Base-by-base conservation (phyloP, 805 yeast genomes). In the Spathaspora gorwiae region DNA sequence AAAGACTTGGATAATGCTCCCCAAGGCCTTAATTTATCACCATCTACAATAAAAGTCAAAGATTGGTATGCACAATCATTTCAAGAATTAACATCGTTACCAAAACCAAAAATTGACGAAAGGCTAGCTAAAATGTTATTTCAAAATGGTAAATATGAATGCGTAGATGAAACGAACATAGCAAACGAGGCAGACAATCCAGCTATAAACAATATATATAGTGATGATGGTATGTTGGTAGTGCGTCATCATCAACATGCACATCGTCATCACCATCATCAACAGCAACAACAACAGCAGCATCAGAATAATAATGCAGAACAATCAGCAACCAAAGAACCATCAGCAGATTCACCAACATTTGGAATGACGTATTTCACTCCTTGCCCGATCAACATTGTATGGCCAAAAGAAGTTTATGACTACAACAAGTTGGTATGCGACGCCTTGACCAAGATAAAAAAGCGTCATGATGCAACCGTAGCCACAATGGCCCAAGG, bases 51-150 rank as follows among this genome's bases (percentile, higher is more conserved):
- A 42, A 76, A 81, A 51, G 96, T 89, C 13, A 78, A 83, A 48
- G 80, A 88, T 59, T 90, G 97, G 96, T 90, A 89, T 61, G 90
- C 90, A 1, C 94, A 88, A 60, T 83, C 92, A 7, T 90, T 90
- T 62, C 90, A 88, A 54, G 92, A 89, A 59, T 74, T 89, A 52
- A 80, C 84, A n/a, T 62, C 73, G 10, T 64, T 90, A 37, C 78
- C 80, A 10, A 75, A 76, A 46, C 92, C 92, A 1, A 57, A 56
- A 30, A 68, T 83, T 38, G 66, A 69, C 39, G 69, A 60, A 13
- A 74, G 72, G 39, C 61, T 76, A 49, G 61, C 61, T 34, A 59
- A 63, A 47, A 50, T 73, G 48, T 60, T 78, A 29, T 40, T 29
- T 26, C 40, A 34, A 34, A 45, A 39, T 30, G 54, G 51, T 32